Evolutionary conservation across 2,329 filamentous ascomycete species (phyloP).

Genomic region (Fusarium illudens): DNA sequence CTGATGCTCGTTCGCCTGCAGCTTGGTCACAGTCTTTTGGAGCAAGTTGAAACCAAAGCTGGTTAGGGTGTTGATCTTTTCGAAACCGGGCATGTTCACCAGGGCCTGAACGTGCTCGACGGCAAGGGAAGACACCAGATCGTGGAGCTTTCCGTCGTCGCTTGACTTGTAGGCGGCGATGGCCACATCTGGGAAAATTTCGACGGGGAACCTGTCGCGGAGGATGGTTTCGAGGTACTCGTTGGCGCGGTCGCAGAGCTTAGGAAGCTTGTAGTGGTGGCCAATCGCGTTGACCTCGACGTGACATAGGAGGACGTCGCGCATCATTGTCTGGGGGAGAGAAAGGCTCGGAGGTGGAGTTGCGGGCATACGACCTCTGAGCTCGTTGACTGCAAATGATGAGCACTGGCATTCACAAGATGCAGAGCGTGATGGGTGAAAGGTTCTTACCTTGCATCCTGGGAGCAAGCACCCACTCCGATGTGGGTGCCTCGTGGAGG

Average conservation of each 20-base stretch:
- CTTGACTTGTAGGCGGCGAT: not conserved
- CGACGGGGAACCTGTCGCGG: not conserved
- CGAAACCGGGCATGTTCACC: not conserved
- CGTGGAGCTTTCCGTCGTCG: not conserved
- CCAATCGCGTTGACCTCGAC: conserved; percentile 34
- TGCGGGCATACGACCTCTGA: not conserved
- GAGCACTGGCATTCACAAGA: not conserved
- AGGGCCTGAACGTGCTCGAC: not conserved
- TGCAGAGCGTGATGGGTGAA: not conserved
- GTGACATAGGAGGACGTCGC: conserved; percentile 20
- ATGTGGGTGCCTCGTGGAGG: not conserved
- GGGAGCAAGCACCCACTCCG: not conserved
- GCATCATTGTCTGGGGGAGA: not conserved
- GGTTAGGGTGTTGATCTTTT: not conserved
- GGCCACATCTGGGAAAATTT: not conserved
- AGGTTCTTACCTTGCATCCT: not conserved
- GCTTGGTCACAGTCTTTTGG: not conserved
- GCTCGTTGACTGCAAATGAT: not conserved
- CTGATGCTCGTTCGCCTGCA: not conserved
- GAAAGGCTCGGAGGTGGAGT: not conserved
- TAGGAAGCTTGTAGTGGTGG: conserved; percentile 29
- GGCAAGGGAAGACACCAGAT: not conserved
- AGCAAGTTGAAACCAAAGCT: not conserved
- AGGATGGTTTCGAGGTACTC: conserved; percentile 7
- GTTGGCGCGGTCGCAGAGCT: conserved; percentile 20